Conservation (phyloP, 2,329 filamentous ascomycete species). For the Madurella mycetomatis region DNA sequence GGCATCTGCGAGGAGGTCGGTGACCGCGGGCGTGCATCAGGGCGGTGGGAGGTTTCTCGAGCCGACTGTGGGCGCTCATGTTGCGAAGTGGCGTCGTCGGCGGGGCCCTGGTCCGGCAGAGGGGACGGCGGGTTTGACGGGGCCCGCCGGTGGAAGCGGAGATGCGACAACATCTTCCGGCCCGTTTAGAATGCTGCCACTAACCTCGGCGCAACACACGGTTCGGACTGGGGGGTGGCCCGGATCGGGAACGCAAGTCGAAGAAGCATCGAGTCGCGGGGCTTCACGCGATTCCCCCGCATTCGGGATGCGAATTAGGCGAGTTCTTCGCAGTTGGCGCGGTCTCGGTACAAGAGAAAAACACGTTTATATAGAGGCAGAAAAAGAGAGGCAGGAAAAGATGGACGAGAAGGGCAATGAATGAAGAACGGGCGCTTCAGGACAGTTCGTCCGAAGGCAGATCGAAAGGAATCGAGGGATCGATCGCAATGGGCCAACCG, state of each 20-base stretch:
- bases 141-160: constrained; percentile 56
- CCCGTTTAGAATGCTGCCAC: background rate
- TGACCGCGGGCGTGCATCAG: constrained; percentile 34
- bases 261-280: constrained; percentile 7
- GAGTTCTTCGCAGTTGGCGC: background rate
- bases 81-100: constrained; percentile 38
- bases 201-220: background rate
- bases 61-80: constrained; percentile 39
- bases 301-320: background rate
- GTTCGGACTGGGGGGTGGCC: background rate
- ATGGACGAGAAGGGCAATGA: background rate
- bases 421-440: background rate
- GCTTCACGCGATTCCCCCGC: constrained; percentile 1
- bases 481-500: background rate
- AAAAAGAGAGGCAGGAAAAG: background rate
- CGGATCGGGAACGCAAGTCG: background rate
- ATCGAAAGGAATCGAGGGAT: background rate
- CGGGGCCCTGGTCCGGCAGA: constrained; percentile 40
- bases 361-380: background rate
- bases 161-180: constrained; percentile 28
- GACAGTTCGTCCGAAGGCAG: constrained; percentile 1
- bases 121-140: constrained; percentile 54
- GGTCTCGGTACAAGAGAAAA: background rate
- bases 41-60: constrained; percentile 35
- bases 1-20: constrained; percentile 38